Evolutionary conservation across 345 rosid species (phyloP).

Genomic region (Streptanthus diversifolius): DNA sequence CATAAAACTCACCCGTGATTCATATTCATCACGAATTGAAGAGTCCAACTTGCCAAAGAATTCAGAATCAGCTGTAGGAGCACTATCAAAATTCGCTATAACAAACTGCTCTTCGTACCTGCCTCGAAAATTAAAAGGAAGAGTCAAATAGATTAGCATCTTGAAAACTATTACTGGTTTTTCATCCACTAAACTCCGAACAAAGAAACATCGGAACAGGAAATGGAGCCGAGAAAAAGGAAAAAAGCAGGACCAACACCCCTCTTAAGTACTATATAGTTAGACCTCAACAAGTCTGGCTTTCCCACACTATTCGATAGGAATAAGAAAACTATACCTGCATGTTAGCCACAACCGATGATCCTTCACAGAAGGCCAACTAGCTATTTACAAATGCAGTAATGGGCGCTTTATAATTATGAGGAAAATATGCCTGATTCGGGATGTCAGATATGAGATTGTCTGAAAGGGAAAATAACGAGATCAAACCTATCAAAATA

Average conservation of each 20-base stretch:
- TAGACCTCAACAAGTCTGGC: conserved; percentile 9
- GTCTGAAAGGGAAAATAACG: conserved; percentile 8
- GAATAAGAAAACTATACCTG: background rate
- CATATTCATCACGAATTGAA: conserved; percentile 72
- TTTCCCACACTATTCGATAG: conserved; percentile 17
- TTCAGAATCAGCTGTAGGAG: conserved; percentile 91
- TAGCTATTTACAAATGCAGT: background rate
- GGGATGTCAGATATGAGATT: conserved; percentile 8
- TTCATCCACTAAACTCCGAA: background rate
- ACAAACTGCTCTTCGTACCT: conserved; percentile 83
- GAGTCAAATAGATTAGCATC: conserved; percentile 13
- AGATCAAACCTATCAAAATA: conserved; percentile 71
- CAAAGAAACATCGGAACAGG: conserved; percentile 7
- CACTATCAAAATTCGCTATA: conserved; percentile 67
- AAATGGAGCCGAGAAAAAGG: background rate
- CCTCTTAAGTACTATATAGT: background rate
- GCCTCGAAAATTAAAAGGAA: conserved; percentile 26
- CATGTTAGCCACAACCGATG: background rate
- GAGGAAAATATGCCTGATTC: background rate
- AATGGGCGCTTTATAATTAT: background rate
- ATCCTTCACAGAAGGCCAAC: conserved; percentile 13
- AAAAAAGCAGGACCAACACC: conserved; percentile 1
- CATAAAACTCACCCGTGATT: conserved; percentile 64
- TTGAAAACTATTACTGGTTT: background rate
- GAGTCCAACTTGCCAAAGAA: conserved; percentile 59